A percentile compares a stretch with the other conserved stretches of the same genome.
phyloP scores from a whole-genome alignment of 306 rosid species.

The Herpetospermum pedunculosum region DNA sequence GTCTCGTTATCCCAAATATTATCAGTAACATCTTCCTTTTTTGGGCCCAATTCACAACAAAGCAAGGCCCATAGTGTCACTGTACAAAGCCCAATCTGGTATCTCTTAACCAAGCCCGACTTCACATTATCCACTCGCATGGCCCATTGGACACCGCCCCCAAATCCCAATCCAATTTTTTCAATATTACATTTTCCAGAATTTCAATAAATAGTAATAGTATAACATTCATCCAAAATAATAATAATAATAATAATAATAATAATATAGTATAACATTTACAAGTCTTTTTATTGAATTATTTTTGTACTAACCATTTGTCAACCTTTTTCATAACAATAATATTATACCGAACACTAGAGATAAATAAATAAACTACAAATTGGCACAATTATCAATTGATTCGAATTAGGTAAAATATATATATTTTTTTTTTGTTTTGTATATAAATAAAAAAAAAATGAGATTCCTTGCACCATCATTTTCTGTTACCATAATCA shows the following conservation, averaged over 20 bases:
- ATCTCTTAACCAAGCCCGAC: background rate
- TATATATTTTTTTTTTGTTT: no score
- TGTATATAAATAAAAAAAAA: no score
- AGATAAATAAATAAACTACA: background rate
- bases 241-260: no score
- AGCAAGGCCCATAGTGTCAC: background rate
- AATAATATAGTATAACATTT: no score
- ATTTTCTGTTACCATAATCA: no score
- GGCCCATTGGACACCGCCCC: background rate
- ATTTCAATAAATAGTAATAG: no score
- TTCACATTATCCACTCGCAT: background rate
- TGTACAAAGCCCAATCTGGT: background rate
- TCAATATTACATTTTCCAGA: no score
- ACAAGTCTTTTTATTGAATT: no score
- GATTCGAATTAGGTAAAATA: background rate
- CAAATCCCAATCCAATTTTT: background rate
- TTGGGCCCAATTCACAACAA: background rate
- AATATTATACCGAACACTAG: background rate
- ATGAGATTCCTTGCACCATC: no score
- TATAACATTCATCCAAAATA: no score
- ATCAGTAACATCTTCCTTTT: background rate
- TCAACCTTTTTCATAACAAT: background rate
- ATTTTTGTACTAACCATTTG: background rate
- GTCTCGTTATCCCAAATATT: no score
- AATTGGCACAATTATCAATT: background rate